phyloP scores from a whole-genome alignment of 768 basidiomycete species.

The Leucosporidium yakuticum region DNA sequence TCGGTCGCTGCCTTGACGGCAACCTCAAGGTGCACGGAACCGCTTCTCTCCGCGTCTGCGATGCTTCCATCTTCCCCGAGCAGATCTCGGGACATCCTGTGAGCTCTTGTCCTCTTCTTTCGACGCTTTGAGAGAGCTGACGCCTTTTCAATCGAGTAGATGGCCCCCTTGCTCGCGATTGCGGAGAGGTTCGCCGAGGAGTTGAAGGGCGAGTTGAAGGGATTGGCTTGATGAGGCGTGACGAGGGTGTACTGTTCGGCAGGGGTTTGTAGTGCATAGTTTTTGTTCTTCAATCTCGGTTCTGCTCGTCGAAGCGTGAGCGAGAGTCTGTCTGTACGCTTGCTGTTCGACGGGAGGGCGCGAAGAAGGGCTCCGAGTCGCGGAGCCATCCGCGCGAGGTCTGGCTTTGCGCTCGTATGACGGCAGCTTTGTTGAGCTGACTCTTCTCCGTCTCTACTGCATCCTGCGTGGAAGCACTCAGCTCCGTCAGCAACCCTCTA shows the following conservation, averaged over 20 bases:
- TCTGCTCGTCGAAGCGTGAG: not conserved
- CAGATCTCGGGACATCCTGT: conserved; percentile 32
- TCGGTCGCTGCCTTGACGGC: conserved; percentile 13
- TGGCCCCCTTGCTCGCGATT: conserved; percentile 14
- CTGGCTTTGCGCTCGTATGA: no score
- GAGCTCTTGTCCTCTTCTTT: not conserved
- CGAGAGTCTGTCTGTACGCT: not conserved
- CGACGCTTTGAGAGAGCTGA: not conserved
- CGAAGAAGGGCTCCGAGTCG: not conserved
- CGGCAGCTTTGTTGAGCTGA: no score
- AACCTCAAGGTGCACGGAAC: conserved; percentile 18
- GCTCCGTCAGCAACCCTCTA: not conserved
- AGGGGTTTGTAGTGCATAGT: not conserved
- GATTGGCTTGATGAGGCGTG: not conserved
- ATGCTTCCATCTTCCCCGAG: conserved; percentile 36
- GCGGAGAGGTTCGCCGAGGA: conserved; percentile 29
- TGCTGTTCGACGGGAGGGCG: not conserved
- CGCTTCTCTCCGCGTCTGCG: conserved; percentile 25
- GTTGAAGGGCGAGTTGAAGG: conserved; percentile 21
- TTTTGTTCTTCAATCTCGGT: no score
- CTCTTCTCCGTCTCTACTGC: no score
- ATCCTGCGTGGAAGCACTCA: not conserved
- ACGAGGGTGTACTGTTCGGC: not conserved
- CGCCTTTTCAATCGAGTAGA: conserved; percentile 15
- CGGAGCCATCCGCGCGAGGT: not conserved